Evolutionary conservation across 345 rosid genomes (phyloP), one percentile per base, ranked within the genome.

Genomic region (Murraya paniculata): DNA sequence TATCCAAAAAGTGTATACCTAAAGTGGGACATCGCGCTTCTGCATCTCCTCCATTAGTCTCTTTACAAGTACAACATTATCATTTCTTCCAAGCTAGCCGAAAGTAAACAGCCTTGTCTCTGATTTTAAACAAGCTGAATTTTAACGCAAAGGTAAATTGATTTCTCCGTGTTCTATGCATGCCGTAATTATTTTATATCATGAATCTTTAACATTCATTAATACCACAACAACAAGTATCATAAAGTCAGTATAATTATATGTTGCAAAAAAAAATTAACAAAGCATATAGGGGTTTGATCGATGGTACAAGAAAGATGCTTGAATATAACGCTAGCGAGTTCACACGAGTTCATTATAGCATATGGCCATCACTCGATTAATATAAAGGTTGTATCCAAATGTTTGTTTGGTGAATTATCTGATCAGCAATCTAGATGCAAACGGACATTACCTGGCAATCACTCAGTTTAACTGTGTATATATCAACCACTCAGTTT

Each of bases 11-110:
- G 48, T 79, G 87, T 75, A 61, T 57, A 69, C 77, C 28, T 41
- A 38, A 72, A 78, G 84, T 78, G 86, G 84, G 82, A 79, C 87
- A 79, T 11, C 27, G 68, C 56, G 73, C 38, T 75, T 80, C 74
- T 64, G 59, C 73, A 75, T 81, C 48, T 13, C 75, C 70, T 65
- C 60, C 13, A 30, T 1, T 4, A 30, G 72, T 77, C 79, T 68
- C 68, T 77, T 57, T 68, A 28, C 65, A 77, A 33, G 38, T 76
- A 56, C 73, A 67, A 45, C 31, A 45, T 35, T 39, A 53, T 67
- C 72, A 65, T 53, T 66, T 69, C 67, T 56, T 21, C 41, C 18
- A 68, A 25, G 79, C 36, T 58, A 36, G 74, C 74, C 79, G 68
- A 68, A 77, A 77, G 74, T 39, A 10, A 64, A 31, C 31, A 36